Evolutionary conservation across 805 yeast species (phyloP).

Genomic region (Barnettozyma wickerhamii): DNA sequence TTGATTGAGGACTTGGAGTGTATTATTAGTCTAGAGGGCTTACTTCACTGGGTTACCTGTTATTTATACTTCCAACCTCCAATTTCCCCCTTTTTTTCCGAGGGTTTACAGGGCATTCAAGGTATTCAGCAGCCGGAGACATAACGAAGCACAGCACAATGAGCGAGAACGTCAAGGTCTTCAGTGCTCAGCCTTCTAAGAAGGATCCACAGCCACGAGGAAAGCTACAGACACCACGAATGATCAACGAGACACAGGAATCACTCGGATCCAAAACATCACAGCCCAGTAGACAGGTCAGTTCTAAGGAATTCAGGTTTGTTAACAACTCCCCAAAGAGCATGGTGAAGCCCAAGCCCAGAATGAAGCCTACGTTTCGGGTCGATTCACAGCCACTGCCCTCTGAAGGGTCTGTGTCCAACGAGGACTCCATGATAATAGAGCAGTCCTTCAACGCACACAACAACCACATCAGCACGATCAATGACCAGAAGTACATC

Average conservation of each 20-base stretch:
- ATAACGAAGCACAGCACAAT: not conserved
- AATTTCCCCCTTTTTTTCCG: too few relatives aligned
- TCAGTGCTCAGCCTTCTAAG: not conserved
- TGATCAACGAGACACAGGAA: too few relatives aligned
- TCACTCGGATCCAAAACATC: too few relatives aligned
- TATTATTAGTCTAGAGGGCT: too few relatives aligned
- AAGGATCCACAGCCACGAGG: not conserved
- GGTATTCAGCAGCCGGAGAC: too few relatives aligned
- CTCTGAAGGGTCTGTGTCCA: constrained; percentile 3
- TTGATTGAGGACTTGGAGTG: too few relatives aligned
- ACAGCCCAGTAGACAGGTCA: too few relatives aligned
- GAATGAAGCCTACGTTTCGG: constrained; percentile 24
- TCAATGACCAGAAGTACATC: constrained; percentile 14
- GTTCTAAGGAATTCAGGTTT: constrained; percentile 19
- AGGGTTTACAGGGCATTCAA: too few relatives aligned
- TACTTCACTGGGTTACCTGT: too few relatives aligned
- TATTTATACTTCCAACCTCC: too few relatives aligned
- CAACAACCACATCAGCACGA: constrained; percentile 1
- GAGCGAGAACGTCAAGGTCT: constrained; percentile 6
- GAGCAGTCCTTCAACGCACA: constrained; percentile 20
- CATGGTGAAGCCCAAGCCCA: constrained; percentile 14
- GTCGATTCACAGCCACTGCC: constrained; percentile 12
- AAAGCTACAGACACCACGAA: not conserved
- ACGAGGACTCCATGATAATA: constrained; percentile 15
- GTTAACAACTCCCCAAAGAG: constrained; percentile 22